Evolutionary conservation across 352 stramenopile genomes (phyloP).

Genomic region (Globisporangium uncinulatum): DNA sequence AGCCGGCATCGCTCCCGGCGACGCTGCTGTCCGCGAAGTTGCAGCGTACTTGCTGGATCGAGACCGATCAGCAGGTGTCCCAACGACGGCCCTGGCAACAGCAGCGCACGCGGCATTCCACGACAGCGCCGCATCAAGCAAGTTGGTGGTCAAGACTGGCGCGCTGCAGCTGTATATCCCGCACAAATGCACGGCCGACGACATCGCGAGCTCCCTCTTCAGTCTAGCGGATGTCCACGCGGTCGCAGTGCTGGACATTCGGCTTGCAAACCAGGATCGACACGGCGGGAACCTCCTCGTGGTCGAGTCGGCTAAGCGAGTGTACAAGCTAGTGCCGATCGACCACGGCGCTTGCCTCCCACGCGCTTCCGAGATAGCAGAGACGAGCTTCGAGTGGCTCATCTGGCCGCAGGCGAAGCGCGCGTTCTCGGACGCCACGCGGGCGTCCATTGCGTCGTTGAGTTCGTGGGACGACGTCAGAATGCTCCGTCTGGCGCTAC

Average conservation of each 20-base stretch:
- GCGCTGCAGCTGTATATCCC: constrained; percentile 56
- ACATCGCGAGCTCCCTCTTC: constrained; percentile 44
- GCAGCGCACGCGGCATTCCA: constrained; percentile 37
- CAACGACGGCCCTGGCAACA: constrained; percentile 32
- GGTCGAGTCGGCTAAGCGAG: constrained; percentile 14
- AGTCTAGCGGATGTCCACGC: constrained; percentile 47
- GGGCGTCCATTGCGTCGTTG: constrained; percentile 33
- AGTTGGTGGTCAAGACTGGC: constrained; percentile 30
- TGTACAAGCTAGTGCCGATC: constrained; percentile 56
- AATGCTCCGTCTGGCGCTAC: constrained; percentile 20
- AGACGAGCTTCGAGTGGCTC: constrained; percentile 71
- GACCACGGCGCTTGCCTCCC: constrained; percentile 76
- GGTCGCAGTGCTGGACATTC: constrained; percentile 73
- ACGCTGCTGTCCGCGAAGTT: constrained; percentile 50
- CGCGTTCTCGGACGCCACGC: constrained; percentile 27
- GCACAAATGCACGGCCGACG: constrained; percentile 58
- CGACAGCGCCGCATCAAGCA: not conserved
- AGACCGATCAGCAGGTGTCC: constrained; percentile 37
- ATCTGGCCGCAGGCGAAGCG: constrained; percentile 56
- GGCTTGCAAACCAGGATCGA: constrained; percentile 76
- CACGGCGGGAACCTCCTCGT: constrained; percentile 77
- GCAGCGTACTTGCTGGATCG: constrained; percentile 50
- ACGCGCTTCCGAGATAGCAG: constrained; percentile 27
- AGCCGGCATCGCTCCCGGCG: constrained; percentile 34
- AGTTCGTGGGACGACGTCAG: constrained; percentile 29